Percentiles rank a stretch among this genome's conserved stretches.
These are phyloP conservation scores for Podaxis pistillaris DNA, from an alignment of 768 basidiomycete species.

Conservation along the genomic window DNA sequence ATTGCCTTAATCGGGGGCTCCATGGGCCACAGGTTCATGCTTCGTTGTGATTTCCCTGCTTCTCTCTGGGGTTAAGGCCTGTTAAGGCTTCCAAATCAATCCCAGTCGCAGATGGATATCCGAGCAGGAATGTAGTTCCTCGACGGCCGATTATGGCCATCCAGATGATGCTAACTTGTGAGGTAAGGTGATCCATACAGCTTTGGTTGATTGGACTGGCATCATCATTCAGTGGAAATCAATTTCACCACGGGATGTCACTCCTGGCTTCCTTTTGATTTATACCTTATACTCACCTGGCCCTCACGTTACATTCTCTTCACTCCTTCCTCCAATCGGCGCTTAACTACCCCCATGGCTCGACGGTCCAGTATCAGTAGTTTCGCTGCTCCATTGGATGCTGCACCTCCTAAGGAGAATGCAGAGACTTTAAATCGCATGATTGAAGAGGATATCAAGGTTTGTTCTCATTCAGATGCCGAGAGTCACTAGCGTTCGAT, in stretches of 20 bases:
- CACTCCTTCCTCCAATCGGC: background rate
- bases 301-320: background rate
- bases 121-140: no score
- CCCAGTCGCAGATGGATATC: no score
- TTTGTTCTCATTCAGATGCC: background rate
- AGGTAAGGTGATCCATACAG: background rate
- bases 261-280: slow-evolving; percentile 2
- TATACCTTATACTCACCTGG: slow-evolving; percentile 3
- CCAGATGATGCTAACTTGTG: background rate
- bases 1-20: no score
- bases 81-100: no score
- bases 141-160: no score
- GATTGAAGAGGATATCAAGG: slow-evolving; percentile 20
- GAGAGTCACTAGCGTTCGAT: background rate
- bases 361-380: slow-evolving; percentile 9
- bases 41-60: no score
- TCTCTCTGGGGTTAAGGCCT: no score
- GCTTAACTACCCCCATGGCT: background rate
- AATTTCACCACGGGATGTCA: slow-evolving; percentile 7
- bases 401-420: slow-evolving; percentile 10
- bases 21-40: no score
- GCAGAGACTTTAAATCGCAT: slow-evolving; percentile 11
- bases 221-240: slow-evolving; percentile 1
- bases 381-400: slow-evolving; percentile 1
- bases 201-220: background rate